Evolutionary conservation across 805 yeast genomes (phyloP).

Genomic region (Metschnikowia rubicola): DNA sequence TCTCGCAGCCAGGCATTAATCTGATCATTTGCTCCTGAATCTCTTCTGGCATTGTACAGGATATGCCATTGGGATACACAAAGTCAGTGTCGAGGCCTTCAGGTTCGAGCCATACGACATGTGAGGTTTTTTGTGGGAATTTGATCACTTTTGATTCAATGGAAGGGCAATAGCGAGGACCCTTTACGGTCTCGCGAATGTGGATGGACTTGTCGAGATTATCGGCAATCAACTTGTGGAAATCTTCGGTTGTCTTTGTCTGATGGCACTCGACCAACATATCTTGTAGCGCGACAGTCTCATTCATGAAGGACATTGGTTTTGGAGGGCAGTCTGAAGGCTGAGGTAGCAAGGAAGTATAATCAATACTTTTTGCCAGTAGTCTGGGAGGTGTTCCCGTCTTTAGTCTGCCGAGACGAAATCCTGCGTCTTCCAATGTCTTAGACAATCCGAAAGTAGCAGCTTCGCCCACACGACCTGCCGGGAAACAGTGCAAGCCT

Average conservation of each 20-base stretch:
- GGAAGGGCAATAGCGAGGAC: constrained; percentile 97
- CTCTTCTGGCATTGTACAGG: constrained; percentile 94
- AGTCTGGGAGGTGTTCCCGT: constrained; percentile 98
- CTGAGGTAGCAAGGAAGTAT: constrained; percentile 58
- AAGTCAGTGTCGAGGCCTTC: constrained; percentile 85
- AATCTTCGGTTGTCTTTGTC: constrained; percentile 70
- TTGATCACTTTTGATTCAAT: constrained; percentile 84
- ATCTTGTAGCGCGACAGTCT: constrained; percentile 53
- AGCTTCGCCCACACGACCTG: constrained; percentile 90
- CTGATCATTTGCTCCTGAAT: constrained; percentile 72
- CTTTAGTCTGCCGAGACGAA: constrained; percentile 81
- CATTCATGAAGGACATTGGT: constrained; percentile 87
- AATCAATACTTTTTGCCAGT: constrained; percentile 68
- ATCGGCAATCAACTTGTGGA: constrained; percentile 65
- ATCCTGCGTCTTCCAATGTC: constrained; percentile 74
- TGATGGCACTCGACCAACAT: constrained; percentile 68
- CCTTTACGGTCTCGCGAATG: constrained; percentile 88
- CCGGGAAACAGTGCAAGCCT: constrained; percentile 75
- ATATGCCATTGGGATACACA: constrained; percentile 96
- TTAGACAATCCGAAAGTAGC: constrained; percentile 87
- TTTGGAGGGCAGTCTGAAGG: constrained; percentile 80
- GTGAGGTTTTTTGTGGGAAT: constrained; percentile 72
- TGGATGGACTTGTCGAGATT: constrained; percentile 85
- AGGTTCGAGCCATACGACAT: constrained; percentile 92
- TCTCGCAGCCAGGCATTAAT: constrained; percentile 84